Evolutionary conservation across 2,329 filamentous ascomycete species (phyloP).

Genomic region (Beauveria rudraprayagi): DNA sequence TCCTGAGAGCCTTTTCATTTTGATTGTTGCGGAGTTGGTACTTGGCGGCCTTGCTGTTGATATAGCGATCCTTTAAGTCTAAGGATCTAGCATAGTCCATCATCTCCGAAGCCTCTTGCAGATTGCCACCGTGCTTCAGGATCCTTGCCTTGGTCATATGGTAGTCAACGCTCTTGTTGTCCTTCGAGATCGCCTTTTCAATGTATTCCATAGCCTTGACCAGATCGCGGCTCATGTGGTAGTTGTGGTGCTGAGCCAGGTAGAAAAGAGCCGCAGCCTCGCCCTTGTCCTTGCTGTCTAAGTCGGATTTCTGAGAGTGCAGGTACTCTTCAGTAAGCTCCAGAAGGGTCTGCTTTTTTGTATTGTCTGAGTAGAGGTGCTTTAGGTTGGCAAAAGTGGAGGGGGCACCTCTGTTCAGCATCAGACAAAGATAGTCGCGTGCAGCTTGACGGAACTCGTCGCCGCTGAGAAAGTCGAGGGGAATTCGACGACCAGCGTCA

Average conservation of each 20-base stretch:
- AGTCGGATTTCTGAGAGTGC: constrained; percentile 45
- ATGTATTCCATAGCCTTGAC: constrained; percentile 73
- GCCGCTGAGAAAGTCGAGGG: constrained; percentile 79
- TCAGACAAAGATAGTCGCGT: constrained; percentile 69
- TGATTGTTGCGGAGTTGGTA: constrained; percentile 92
- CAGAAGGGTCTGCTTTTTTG: constrained; percentile 71
- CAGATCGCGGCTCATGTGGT: constrained; percentile 77
- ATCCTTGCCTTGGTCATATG: constrained; percentile 93
- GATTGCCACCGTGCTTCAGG: constrained; percentile 81
- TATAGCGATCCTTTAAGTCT: constrained; percentile 88
- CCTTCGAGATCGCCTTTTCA: constrained; percentile 72
- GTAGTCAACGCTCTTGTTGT: constrained; percentile 78
- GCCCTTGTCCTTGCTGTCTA: constrained; percentile 47
- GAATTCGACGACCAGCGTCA: constrained; percentile 78
- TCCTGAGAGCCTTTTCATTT: constrained; percentile 76
- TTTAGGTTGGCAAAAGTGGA: constrained; percentile 97
- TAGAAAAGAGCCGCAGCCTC: constrained; percentile 81
- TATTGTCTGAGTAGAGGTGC: constrained; percentile 71
- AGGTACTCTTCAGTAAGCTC: constrained; percentile 73
- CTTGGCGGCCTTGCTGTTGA: constrained; percentile 97
- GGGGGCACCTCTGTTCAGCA: constrained; percentile 87
- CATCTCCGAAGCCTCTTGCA: constrained; percentile 68
- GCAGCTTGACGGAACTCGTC: constrained; percentile 74
- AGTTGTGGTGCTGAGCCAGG: constrained; percentile 95
- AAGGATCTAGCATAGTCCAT: constrained; percentile 84